These are phyloP conservation scores for Penicillium waksmanii DNA, from an alignment of 495 filamentous ascomycete genomes.

Conservation along the genomic window DNA sequence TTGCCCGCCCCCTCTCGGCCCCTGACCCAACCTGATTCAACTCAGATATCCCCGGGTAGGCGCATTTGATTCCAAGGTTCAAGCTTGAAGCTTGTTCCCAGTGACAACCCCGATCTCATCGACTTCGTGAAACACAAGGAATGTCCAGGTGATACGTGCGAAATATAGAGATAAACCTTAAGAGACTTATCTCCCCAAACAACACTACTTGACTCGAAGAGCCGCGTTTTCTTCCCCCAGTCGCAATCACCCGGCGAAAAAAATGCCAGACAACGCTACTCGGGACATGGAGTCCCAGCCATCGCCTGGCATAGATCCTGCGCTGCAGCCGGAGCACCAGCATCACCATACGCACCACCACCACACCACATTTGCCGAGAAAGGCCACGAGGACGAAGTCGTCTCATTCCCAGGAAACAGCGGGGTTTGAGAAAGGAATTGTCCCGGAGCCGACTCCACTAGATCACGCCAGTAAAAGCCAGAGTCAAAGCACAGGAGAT, in stretches of 20 bases:
- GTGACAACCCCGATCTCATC: not conserved
- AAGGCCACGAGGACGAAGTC: conserved; percentile 49
- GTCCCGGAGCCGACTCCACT: conserved; percentile 46
- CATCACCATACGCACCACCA: conserved; percentile 58
- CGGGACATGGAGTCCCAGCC: not conserved
- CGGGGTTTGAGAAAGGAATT: conserved; percentile 45
- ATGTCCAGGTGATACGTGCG: not conserved
- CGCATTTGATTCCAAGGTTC: no score
- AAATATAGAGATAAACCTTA: not conserved
- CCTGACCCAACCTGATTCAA: conserved; percentile 1
- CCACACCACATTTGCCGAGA: conserved; percentile 48
- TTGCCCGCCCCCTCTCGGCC: not conserved
- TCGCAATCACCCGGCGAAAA: not conserved
- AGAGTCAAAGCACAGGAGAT: conserved; percentile 36
- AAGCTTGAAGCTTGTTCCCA: not conserved
- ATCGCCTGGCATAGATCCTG: conserved; percentile 20
- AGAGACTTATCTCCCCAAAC: not conserved
- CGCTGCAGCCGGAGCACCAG: conserved; percentile 32
- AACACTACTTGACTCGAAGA: not conserved
- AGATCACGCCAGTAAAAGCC: conserved; percentile 43
- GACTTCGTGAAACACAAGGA: not conserved
- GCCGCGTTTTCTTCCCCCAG: not conserved
- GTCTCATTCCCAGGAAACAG: conserved; percentile 50
- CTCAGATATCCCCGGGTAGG: not conserved
- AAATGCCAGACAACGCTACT: conserved; percentile 5